Conservation (phyloP, 768 basidiomycete species). For the Lactarius tabidus region DNA sequence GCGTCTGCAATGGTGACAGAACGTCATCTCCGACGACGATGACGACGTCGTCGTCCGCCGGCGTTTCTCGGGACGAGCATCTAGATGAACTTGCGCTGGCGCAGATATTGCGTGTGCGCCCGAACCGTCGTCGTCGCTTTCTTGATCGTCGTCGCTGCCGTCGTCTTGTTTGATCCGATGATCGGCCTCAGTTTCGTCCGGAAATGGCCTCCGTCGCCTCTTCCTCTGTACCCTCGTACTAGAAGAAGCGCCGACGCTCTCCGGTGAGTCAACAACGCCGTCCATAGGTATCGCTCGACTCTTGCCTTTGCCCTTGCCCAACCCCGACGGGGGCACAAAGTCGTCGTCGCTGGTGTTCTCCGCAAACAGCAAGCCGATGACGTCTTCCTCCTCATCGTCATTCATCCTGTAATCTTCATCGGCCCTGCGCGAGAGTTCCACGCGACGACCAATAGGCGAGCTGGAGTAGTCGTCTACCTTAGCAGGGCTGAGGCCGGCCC, state of each 20-base stretch:
- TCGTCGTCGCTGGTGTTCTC: neutral
- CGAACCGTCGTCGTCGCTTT: neutral
- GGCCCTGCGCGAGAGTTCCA: neutral
- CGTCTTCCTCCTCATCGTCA: constrained; percentile 4
- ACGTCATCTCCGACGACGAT: neutral
- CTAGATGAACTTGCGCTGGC: neutral
- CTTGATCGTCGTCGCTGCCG: neutral
- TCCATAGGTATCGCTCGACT: neutral
- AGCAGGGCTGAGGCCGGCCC: constrained; percentile 1
- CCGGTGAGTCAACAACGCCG: neutral
- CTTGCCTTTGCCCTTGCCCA: neutral
- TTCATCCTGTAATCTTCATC: neutral
- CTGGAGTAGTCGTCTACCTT: neutral
- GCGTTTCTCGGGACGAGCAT: neutral
- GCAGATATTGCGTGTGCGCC: neutral
- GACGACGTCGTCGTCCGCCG: neutral
- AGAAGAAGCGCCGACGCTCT: neutral
- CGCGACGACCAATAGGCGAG: neutral
- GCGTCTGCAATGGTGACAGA: constrained; percentile 23
- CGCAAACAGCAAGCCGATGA: neutral
- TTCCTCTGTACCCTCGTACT: neutral
- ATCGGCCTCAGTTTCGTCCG: neutral
- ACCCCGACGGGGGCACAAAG: neutral
- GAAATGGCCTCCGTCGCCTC: constrained; percentile 13
- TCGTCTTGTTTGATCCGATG: neutral